These are phyloP conservation scores for Cenchrus americanus DNA, from an alignment of 176 grass and related monocot genomes.

Conservation along the genomic window DNA sequence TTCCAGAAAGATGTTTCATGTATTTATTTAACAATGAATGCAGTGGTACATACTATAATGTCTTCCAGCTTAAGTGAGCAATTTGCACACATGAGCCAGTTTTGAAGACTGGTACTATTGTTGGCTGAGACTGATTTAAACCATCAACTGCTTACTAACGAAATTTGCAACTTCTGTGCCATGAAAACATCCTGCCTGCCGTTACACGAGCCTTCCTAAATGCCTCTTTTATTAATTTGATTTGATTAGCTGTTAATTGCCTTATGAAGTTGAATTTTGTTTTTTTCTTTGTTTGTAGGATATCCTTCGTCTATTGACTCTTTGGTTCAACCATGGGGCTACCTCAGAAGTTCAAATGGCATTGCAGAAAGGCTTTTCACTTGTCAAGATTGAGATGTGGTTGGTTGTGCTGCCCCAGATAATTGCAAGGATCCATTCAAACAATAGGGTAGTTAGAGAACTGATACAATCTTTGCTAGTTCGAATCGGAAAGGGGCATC, in stretches of 20 bases:
- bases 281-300: slow-evolving; percentile 62
- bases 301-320: slow-evolving; percentile 93
- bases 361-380: slow-evolving; percentile 83
- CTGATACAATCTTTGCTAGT: slow-evolving; percentile 94
- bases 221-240: slow-evolving; percentile 23
- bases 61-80: neutral
- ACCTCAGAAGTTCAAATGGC: slow-evolving; percentile 91
- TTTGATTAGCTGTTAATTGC: neutral
- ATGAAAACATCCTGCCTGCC: slow-evolving; percentile 16
- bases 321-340: slow-evolving; percentile 96
- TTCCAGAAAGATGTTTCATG: neutral
- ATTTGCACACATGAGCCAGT: neutral
- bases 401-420: slow-evolving; percentile 97
- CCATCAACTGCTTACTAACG: neutral
- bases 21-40: neutral
- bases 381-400: slow-evolving; percentile 99
- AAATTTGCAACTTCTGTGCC: neutral
- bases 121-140: neutral
- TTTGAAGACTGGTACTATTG: neutral
- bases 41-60: neutral
- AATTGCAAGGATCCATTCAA: slow-evolving; percentile 99
- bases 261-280: slow-evolving; percentile 35
- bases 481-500: slow-evolving; percentile 88
- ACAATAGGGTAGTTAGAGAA: slow-evolving; percentile 89
- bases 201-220: neutral